Base-by-base conservation (phyloP, 2,329 filamentous ascomycete genomes). In the Dendrostoma leiphaemia region DNA sequence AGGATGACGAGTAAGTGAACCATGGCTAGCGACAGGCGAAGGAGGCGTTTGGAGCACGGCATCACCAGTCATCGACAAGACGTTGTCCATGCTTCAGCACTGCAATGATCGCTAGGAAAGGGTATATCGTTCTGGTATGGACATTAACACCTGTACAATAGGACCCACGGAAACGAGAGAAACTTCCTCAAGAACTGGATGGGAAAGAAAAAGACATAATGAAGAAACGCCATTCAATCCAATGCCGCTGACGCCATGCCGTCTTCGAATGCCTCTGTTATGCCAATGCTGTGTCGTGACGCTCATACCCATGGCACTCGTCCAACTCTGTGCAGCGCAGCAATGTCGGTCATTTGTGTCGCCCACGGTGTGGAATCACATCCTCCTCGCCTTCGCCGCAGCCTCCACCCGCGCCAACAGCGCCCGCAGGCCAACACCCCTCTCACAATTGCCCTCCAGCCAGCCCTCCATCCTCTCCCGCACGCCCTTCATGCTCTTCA, bases 381-480 rank as follows among this genome's bases (percentile, higher is more conserved):
- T 48, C 61, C 59, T 67, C 59, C 65, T 64, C 9, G 64, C 62
- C 64, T 68, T 74, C 1, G 74, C 70, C 66, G 73, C 73, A 3
- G 65, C 73, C 72, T 88, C 84, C 13, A 88, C 71, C 66, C 84
- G 88, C 56, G 79, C 79, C 61, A 96, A 77, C 32, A 86, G 73
- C 23, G 77, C 83, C 70, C 90, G 88, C 65, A 97, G 76, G 45
- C 90, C 71, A 65, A 89, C 73, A 0, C 92, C 92, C 65, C 85
- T 88, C 74, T 96, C 92, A 60, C 88, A 89, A 69, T 95, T 94
- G 9, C 69, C 79, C 71, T 88, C 86, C 52, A 97, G 73, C 88
- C 90, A 96, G 2, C 53, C 65, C 74, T 97, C 92, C 91, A 97
- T 96, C 65, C 78, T 78, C 73, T 89, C 84, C 58, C 93, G 79